Evolutionary conservation across 306 rosid species (phyloP).

Genomic region (Crataegus laevigata): DNA sequence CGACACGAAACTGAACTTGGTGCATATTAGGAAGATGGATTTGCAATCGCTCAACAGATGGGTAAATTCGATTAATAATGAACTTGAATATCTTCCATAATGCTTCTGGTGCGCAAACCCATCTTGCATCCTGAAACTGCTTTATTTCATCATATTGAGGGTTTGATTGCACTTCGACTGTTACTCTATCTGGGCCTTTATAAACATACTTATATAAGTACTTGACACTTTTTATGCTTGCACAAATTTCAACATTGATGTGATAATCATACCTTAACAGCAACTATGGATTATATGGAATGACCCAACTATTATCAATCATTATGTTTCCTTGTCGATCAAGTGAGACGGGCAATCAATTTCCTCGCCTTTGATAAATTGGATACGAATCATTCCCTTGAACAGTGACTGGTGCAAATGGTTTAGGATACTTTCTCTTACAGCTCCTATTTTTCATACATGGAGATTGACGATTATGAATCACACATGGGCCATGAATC

Average conservation of each 20-base stretch:
- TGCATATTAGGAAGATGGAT: not conserved
- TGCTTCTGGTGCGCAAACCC: not conserved
- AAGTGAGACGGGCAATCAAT: not conserved
- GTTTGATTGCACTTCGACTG: not conserved
- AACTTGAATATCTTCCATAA: not conserved
- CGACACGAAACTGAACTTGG: not conserved
- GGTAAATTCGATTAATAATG: not conserved
- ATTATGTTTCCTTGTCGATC: not conserved
- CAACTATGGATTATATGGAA: not conserved
- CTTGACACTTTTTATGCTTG: not conserved
- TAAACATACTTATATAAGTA: not conserved
- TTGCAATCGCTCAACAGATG: not conserved
- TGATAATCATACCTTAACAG: not conserved
- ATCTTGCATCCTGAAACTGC: not conserved
- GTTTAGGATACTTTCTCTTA: too few relatives aligned
- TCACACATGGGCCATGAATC: too few relatives aligned
- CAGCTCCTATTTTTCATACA: too few relatives aligned
- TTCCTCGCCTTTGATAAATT: too few relatives aligned
- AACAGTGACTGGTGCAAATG: too few relatives aligned
- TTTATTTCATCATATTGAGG: not conserved
- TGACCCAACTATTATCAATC: not conserved
- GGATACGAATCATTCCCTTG: too few relatives aligned
- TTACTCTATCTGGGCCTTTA: not conserved
- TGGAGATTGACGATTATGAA: too few relatives aligned
- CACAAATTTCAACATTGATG: not conserved